Evolutionary conservation across 306 rosid species (phyloP).

Genomic region (Cicer cuneatum): DNA sequence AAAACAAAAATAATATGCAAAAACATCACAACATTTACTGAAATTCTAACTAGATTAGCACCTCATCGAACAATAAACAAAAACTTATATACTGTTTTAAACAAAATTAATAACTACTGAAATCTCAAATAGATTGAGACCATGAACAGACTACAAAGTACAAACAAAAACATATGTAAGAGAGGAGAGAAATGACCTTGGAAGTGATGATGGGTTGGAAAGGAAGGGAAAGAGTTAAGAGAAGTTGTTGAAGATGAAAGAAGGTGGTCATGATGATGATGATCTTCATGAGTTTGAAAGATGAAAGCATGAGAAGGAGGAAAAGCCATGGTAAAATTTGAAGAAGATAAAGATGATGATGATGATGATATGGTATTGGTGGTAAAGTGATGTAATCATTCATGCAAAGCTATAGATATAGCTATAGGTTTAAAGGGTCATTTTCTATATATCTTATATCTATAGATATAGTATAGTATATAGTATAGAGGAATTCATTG

Average conservation of each 20-base stretch:
- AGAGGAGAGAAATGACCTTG: slow-evolving; percentile 51
- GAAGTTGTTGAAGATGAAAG: slow-evolving; percentile 47
- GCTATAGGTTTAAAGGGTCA: slow-evolving; percentile 9
- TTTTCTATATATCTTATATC: neutral
- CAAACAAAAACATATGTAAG: too few relatives aligned
- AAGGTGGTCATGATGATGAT: slow-evolving; percentile 42
- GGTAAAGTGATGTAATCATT: slow-evolving; percentile 36
- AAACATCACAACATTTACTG: too few relatives aligned
- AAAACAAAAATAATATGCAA: too few relatives aligned
- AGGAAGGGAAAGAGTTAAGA: slow-evolving; percentile 54
- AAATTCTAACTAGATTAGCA: too few relatives aligned
- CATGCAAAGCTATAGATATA: slow-evolving; percentile 45
- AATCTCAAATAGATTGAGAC: too few relatives aligned
- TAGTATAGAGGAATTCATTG: neutral
- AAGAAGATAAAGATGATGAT: neutral
- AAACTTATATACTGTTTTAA: too few relatives aligned
- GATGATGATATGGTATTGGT: neutral
- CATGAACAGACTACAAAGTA: too few relatives aligned
- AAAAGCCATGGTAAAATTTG: slow-evolving; percentile 58
- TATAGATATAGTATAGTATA: neutral
- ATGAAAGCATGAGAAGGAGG: slow-evolving; percentile 80
- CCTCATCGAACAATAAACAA: too few relatives aligned
- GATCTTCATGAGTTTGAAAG: slow-evolving; percentile 71
- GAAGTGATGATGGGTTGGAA: slow-evolving; percentile 62
- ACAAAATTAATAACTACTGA: too few relatives aligned